phyloP scores from a whole-genome alignment of 177 flowering plant genomes.

The Vitis hybrid region DNA sequence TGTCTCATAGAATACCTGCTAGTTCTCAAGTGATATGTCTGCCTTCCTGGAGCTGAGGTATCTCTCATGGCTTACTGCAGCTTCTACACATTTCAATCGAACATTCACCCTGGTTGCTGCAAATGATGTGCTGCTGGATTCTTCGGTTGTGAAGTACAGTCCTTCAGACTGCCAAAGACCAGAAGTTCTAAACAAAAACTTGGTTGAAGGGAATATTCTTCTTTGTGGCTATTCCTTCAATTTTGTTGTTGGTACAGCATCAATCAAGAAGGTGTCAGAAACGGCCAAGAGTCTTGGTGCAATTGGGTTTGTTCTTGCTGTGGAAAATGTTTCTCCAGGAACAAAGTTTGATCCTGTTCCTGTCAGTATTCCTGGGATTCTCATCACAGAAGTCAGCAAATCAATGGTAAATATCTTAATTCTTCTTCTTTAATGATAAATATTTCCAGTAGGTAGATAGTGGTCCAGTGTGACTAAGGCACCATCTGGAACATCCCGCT shows the following conservation, averaged over 20 bases:
- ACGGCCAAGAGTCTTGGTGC: slow-evolving; percentile 95
- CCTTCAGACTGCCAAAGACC: slow-evolving; percentile 93
- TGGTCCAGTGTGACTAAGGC: neutral
- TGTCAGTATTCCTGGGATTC: slow-evolving; percentile 77
- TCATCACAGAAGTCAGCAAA: slow-evolving; percentile 69
- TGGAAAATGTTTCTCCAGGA: slow-evolving; percentile 87
- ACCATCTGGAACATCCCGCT: neutral
- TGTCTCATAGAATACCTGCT: neutral
- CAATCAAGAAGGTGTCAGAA: slow-evolving; percentile 80
- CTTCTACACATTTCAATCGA: slow-evolving; percentile 64
- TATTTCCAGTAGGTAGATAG: neutral
- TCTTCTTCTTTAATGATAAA: neutral
- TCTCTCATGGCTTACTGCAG: slow-evolving; percentile 44
- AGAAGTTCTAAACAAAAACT: slow-evolving; percentile 73
- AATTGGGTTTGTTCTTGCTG: slow-evolving; percentile 90
- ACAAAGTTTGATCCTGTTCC: slow-evolving; percentile 96
- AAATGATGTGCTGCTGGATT: slow-evolving; percentile 78
- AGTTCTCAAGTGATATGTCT: neutral
- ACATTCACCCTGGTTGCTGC: slow-evolving; percentile 86
- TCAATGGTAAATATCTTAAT: slow-evolving; percentile 57
- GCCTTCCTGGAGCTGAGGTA: slow-evolving; percentile 13
- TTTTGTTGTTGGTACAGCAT: slow-evolving; percentile 82
- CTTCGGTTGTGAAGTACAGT: slow-evolving; percentile 67
- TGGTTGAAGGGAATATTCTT: slow-evolving; percentile 88
- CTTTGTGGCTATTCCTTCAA: slow-evolving; percentile 97